Conservation (phyloP, 257 asterid genomes). For the Nicotiana knightiana region DNA sequence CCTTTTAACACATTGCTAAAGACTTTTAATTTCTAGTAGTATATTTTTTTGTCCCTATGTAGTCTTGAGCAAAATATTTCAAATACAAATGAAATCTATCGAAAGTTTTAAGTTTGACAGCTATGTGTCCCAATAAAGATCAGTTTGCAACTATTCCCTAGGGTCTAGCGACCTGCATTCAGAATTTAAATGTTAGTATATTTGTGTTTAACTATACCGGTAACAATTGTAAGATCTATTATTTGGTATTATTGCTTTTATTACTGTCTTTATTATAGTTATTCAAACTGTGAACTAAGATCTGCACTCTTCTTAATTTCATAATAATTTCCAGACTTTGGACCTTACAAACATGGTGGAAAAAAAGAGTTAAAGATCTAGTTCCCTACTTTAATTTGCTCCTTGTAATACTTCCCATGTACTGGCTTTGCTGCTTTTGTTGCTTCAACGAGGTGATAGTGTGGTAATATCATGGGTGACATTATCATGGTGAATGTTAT, state of each 20-base stretch:
- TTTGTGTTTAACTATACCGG: neutral
- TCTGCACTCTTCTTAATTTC: neutral
- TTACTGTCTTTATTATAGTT: neutral
- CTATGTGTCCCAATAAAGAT: neutral
- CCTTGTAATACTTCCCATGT: constrained; percentile 63
- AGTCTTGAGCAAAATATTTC: neutral
- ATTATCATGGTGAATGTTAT: constrained; percentile 77
- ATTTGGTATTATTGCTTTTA: neutral
- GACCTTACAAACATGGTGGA: neutral
- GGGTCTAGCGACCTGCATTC: neutral
- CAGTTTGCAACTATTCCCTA: neutral
- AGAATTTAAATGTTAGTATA: neutral
- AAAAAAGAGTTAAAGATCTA: neutral
- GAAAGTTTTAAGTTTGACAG: neutral
- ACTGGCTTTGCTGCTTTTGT: constrained; percentile 63
- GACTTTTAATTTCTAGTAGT: no score
- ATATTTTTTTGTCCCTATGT: no score
- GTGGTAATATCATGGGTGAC: constrained; percentile 79
- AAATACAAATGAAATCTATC: neutral
- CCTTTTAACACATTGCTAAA: neutral
- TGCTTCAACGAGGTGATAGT: constrained; percentile 73
- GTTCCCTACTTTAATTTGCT: constrained; percentile 29
- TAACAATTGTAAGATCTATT: neutral
- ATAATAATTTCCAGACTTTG: neutral
- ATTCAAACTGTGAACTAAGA: neutral